Evolutionary conservation across 306 rosid genomes (phyloP).

Genomic region (Corylus americana): DNA sequence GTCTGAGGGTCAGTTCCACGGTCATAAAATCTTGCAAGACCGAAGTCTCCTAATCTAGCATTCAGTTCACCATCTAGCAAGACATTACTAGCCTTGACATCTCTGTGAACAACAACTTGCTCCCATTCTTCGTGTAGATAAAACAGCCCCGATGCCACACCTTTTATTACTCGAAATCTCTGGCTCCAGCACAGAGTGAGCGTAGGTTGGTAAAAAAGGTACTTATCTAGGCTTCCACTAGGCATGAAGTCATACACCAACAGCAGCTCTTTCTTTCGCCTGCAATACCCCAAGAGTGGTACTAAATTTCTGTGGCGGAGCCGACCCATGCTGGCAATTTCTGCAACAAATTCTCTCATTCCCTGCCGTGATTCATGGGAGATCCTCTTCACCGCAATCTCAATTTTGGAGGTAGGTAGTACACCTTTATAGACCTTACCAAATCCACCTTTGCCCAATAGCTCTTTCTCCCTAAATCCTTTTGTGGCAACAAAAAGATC

Average conservation of each 20-base stretch:
- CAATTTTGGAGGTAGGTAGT: constrained; percentile 18
- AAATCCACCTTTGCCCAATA: constrained; percentile 25
- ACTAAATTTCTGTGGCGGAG: constrained; percentile 37
- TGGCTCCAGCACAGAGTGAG: constrained; percentile 32
- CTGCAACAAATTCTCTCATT: constrained; percentile 39
- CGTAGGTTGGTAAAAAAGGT: constrained; percentile 13
- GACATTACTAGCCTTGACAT: constrained; percentile 39
- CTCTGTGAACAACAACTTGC: constrained; percentile 43
- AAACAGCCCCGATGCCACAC: constrained; percentile 29
- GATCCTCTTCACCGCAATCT: constrained; percentile 38
- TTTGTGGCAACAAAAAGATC: constrained; percentile 38
- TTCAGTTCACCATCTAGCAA: constrained; percentile 35
- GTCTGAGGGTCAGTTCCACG: constrained; percentile 39
- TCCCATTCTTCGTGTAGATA: constrained; percentile 38
- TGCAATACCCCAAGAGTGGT: constrained; percentile 36
- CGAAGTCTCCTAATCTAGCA: constrained; percentile 38
- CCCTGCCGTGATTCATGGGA: constrained; percentile 42
- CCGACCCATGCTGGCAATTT: constrained; percentile 34
- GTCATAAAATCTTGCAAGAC: constrained; percentile 37
- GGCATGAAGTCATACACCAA: constrained; percentile 41
- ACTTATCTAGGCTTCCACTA: constrained; percentile 43
- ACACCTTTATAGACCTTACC: constrained; percentile 28
- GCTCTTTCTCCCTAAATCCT: constrained; percentile 37
- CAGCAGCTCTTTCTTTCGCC: constrained; percentile 30
- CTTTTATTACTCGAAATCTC: constrained; percentile 35